phyloP scores from a whole-genome alignment of 1,139 yeast species.

The Hanseniaspora gamundiae region DNA sequence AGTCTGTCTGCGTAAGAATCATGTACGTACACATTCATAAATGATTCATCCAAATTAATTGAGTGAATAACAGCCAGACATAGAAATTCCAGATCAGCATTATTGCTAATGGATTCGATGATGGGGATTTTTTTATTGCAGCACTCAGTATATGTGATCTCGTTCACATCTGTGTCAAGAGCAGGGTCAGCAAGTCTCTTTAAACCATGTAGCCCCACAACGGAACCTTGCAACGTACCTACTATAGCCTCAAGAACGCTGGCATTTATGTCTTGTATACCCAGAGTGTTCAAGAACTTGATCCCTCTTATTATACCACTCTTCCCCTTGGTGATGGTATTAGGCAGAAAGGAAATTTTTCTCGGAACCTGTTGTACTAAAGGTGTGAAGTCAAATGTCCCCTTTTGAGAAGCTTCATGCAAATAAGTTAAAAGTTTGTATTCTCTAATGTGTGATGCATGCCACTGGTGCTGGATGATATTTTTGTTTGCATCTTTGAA shows the following conservation, averaged over 20 bases:
- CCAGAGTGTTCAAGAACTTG: constrained; percentile 21
- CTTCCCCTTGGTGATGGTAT: constrained; percentile 1
- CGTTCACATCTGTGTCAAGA: background rate
- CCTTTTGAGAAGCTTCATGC: constrained; percentile 3
- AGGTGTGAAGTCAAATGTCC: constrained; percentile 39
- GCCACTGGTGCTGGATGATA: constrained; percentile 6
- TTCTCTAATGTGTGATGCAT: constrained; percentile 38
- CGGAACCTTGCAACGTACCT: constrained; percentile 40
- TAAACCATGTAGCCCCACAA: constrained; percentile 36
- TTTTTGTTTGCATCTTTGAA: constrained; percentile 7
- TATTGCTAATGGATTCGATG: background rate
- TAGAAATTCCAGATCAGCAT: constrained; percentile 19
- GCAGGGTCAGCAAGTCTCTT: background rate
- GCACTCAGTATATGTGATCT: background rate
- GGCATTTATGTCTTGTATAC: constrained; percentile 29
- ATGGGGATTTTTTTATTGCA: constrained; percentile 1
- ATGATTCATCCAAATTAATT: constrained; percentile 31
- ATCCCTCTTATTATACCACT: constrained; percentile 19
- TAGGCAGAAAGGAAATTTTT: constrained; percentile 33
- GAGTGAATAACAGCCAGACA: constrained; percentile 53
- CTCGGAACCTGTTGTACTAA: constrained; percentile 37
- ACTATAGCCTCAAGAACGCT: constrained; percentile 28
- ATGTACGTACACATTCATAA: constrained; percentile 52
- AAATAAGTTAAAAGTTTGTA: constrained; percentile 42
- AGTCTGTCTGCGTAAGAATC: constrained; percentile 8